A percentile compares a stretch with the other conserved stretches of the same genome.
Conservation (phyloP, 768 basidiomycete genomes). For the Mycena venus region DNA sequence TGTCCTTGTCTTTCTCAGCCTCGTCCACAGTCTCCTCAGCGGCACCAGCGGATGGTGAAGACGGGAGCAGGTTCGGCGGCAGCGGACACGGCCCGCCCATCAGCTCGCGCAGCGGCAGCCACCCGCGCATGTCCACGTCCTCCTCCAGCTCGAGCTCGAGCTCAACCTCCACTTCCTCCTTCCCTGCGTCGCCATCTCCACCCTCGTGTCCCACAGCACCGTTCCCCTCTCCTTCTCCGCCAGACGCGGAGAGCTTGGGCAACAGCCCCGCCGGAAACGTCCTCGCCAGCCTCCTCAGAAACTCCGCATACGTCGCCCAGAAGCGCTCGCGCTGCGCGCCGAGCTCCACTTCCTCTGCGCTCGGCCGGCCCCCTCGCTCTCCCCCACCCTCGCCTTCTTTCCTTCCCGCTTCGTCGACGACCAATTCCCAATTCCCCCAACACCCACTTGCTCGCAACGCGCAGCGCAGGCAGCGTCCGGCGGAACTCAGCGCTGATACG, state of each 20-base stretch:
- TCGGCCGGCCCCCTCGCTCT: conserved; percentile 39
- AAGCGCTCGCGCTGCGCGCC: conserved; percentile 62
- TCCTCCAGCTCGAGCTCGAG: conserved; percentile 80
- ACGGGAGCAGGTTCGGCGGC: not conserved
- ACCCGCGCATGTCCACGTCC: conserved; percentile 90
- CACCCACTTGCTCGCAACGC: conserved; percentile 93
- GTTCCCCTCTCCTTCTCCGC: not conserved
- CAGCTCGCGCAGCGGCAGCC: conserved; percentile 75
- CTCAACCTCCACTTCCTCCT: conserved; percentile 61
- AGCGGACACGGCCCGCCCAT: conserved; percentile 24
- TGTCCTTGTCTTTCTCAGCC: not conserved
- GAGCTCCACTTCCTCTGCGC: conserved; percentile 49
- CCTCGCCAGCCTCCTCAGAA: conserved; percentile 69
- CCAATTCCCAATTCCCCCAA: conserved; percentile 74
- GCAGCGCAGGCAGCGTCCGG: conserved; percentile 86
- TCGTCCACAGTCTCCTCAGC: too few species aligned
- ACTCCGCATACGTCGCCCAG: conserved; percentile 80
- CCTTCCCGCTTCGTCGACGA: too few species aligned
- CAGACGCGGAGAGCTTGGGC: conserved; percentile 60
- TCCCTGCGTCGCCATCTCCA: not conserved
- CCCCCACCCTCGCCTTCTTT: conserved; percentile 25
- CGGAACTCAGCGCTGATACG: conserved; percentile 89
- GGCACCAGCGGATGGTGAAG: not conserved
- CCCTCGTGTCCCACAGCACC: not conserved
- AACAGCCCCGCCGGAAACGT: conserved; percentile 79